Percentiles rank a stretch among this genome's conserved stretches.
Evolutionary conservation across 2,329 filamentous ascomycete genomes (phyloP).

Genomic region (Verticillium nubilum): DNA sequence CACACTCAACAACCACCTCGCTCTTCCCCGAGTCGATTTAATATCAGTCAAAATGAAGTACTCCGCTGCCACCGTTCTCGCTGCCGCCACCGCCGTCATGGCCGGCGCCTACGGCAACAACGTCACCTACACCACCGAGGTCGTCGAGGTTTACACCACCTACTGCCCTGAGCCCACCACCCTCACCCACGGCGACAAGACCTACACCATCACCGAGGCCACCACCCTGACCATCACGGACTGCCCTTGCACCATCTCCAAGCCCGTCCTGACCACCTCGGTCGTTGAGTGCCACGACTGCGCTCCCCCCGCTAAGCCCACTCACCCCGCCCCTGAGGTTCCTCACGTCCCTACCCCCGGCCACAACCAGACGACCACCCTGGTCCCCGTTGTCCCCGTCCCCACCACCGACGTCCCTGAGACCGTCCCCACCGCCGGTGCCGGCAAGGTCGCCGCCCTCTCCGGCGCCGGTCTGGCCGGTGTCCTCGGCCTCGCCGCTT

Average conservation of each 20-base stretch:
- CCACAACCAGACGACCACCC: conserved; percentile 20
- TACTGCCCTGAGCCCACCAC: conserved; percentile 66
- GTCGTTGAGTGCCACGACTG: conserved; percentile 49
- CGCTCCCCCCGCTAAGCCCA: not conserved
- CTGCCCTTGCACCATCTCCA: conserved; percentile 65
- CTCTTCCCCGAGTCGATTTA: conserved; percentile 23
- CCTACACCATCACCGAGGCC: conserved; percentile 65
- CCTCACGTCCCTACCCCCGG: conserved; percentile 20
- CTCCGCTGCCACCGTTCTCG: conserved; percentile 47
- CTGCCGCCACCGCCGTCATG: conserved; percentile 42
- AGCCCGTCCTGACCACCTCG: conserved; percentile 48
- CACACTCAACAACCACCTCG: conserved; percentile 16
- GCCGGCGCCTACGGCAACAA: conserved; percentile 26
- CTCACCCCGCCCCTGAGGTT: conserved; percentile 13
- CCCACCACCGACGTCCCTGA: conserved; percentile 22
- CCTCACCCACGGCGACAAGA: conserved; percentile 58
- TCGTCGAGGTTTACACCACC: conserved; percentile 62
- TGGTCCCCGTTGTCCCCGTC: conserved; percentile 22
- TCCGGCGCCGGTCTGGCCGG: conserved; percentile 56
- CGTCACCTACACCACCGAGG: conserved; percentile 57
- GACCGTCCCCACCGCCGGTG: conserved; percentile 45
- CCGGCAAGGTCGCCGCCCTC: conserved; percentile 49
- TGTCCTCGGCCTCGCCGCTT: conserved; percentile 54
- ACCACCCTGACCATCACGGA: conserved; percentile 67
- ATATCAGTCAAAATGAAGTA: conserved; percentile 61